Conservation (phyloP, 2,329 filamentous ascomycete genomes). For the Alternaria infectoria region DNA sequence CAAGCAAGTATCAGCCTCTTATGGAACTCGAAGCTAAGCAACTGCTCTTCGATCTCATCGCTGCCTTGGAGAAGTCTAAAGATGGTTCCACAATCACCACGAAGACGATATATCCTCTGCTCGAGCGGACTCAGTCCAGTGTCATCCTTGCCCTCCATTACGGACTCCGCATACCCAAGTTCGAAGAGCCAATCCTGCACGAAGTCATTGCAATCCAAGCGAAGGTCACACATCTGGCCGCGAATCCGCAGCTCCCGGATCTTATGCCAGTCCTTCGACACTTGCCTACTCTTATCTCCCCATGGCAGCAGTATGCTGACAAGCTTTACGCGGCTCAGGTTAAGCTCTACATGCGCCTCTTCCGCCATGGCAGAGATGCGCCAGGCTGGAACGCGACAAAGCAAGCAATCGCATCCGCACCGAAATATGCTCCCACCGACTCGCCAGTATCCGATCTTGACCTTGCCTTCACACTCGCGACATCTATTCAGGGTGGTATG, state of each 20-base stretch:
- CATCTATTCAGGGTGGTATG: constrained; percentile 16
- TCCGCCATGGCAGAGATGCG: constrained; percentile 5
- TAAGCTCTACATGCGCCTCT: constrained; percentile 12
- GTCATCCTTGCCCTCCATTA: constrained; percentile 17
- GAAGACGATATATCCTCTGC: constrained; percentile 9
- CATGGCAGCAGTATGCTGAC: constrained; percentile 12
- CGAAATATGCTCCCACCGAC: constrained; percentile 2
- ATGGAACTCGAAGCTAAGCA: constrained; percentile 16
- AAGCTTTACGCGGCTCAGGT: constrained; percentile 12
- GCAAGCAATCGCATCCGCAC: constrained; percentile 9
- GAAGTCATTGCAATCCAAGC: constrained; percentile 10
- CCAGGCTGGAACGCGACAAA: constrained; percentile 15
- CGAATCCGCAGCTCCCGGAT: constrained; percentile 16
- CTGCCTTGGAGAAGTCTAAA: not conserved
- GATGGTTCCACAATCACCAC: constrained; percentile 7
- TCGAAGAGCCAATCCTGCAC: constrained; percentile 10
- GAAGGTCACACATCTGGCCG: constrained; percentile 12
- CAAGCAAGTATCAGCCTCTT: constrained; percentile 7
- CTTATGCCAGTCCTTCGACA: constrained; percentile 10
- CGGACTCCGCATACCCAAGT: constrained; percentile 10
- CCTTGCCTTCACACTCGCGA: constrained; percentile 17
- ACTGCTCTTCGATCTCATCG: constrained; percentile 13
- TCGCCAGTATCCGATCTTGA: constrained; percentile 7
- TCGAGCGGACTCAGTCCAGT: constrained; percentile 16
- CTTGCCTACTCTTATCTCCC: constrained; percentile 6